Evolutionary conservation across 352 stramenopile species (phyloP).

Genomic region (Thalassiosira delicatula): DNA sequence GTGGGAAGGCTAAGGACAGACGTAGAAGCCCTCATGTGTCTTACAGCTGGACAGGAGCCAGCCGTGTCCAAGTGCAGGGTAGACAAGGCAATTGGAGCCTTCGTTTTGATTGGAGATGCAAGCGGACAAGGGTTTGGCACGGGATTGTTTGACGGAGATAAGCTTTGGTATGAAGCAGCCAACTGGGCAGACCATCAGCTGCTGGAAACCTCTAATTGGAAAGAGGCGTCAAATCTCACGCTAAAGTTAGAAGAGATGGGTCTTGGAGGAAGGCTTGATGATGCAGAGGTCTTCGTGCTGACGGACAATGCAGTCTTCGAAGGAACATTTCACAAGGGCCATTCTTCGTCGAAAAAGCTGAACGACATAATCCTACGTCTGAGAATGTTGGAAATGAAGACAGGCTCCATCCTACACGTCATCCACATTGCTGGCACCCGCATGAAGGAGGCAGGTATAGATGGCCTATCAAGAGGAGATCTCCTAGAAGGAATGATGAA

Average conservation of each 20-base stretch:
- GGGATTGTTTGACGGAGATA: neutral
- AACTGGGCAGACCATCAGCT: slow-evolving; percentile 30
- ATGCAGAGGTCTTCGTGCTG: slow-evolving; percentile 66
- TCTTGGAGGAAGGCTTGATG: slow-evolving; percentile 20
- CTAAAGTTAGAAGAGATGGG: slow-evolving; percentile 42
- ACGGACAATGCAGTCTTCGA: slow-evolving; percentile 71
- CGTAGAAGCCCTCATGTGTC: neutral
- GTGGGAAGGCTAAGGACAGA: neutral
- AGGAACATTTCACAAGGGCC: slow-evolving; percentile 48
- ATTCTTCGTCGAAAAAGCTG: slow-evolving; percentile 44
- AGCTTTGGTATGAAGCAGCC: slow-evolving; percentile 9
- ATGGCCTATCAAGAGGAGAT: slow-evolving; percentile 54
- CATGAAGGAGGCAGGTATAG: slow-evolving; percentile 66
- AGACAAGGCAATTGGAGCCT: neutral
- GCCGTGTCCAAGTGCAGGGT: neutral
- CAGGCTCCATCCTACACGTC: slow-evolving; percentile 28
- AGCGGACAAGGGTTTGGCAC: slow-evolving; percentile 46
- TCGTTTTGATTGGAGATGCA: slow-evolving; percentile 60
- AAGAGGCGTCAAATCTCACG: slow-evolving; percentile 53
- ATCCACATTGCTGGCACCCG: slow-evolving; percentile 57
- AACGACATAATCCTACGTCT: slow-evolving; percentile 53
- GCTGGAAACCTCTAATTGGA: slow-evolving; percentile 54
- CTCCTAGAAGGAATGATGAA: slow-evolving; percentile 9
- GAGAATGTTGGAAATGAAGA: slow-evolving; percentile 41
- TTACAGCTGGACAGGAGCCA: neutral